Conservation (phyloP, 2,329 filamentous ascomycete species). For the Byssothecium circinans region DNA sequence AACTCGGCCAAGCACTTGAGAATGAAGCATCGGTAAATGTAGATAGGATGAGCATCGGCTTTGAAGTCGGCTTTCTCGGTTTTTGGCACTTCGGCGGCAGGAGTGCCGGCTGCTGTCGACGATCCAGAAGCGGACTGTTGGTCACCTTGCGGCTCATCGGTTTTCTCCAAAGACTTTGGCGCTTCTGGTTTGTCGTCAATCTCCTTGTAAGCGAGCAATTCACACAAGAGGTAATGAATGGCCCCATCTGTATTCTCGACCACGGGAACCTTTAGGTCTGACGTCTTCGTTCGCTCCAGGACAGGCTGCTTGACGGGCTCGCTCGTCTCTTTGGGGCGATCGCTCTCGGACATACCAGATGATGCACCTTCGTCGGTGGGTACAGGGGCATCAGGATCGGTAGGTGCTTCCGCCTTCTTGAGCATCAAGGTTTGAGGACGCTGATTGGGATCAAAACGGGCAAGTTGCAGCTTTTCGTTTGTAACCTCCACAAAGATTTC, state of each 20-base stretch:
- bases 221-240: conserved; percentile 90
- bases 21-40: conserved; percentile 93
- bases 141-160: conserved; percentile 22
- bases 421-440: conserved; percentile 57
- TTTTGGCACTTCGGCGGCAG: conserved; percentile 53
- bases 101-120: conserved; percentile 11
- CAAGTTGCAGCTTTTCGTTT: conserved; percentile 78
- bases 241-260: conserved; percentile 94
- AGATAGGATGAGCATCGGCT: conserved; percentile 89
- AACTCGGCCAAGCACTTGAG: conserved; percentile 90
- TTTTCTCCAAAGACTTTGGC: conserved; percentile 48
- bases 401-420: conserved; percentile 50
- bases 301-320: conserved; percentile 48
- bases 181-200: conserved; percentile 79
- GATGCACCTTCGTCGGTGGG: conserved; percentile 13
- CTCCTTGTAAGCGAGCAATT: conserved; percentile 87
- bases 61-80: conserved; percentile 77
- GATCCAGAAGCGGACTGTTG: conserved; percentile 12
- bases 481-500: conserved; percentile 85
- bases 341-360: conserved; percentile 37
- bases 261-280: conserved; percentile 77
- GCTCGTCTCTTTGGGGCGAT: conserved; percentile 37
- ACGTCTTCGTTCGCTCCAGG: conserved; percentile 65
- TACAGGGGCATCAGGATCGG: conserved; percentile 19
- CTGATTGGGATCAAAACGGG: conserved; percentile 61